These are phyloP conservation scores for Aphanomyces stellatus DNA, from an alignment of 352 stramenopile species.

Conservation along the genomic window DNA sequence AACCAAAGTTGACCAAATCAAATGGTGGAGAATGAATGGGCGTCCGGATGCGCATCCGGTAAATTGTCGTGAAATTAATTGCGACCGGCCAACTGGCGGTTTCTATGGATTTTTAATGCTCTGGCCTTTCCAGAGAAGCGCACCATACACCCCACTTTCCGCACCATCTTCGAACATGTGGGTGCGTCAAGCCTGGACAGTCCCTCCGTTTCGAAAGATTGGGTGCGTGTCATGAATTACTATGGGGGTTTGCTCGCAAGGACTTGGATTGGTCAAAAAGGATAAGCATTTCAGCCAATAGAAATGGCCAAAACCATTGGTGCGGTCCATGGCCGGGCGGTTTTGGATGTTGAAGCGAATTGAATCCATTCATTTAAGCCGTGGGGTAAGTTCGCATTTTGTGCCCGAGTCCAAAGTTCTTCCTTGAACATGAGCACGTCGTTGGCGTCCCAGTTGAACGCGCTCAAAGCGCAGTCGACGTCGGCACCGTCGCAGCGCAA, in stretches of 20 bases:
- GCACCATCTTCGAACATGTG: no score
- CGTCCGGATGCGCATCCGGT: conserved; percentile 14
- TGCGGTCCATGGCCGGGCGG: not conserved
- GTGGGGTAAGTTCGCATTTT: no score
- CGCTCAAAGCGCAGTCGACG: conserved; percentile 60
- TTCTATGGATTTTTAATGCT: not conserved
- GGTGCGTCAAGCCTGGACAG: no score
- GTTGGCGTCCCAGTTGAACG: conserved; percentile 68
- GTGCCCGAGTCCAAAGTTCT: no score
- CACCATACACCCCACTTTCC: no score
- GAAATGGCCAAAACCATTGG: conserved; percentile 7
- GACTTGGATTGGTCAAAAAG: not conserved
- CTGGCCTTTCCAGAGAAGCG: not conserved
- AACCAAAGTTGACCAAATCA: conserved; percentile 11
- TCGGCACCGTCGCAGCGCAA: conserved; percentile 62
- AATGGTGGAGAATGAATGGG: conserved; percentile 14
- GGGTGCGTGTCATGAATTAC: not conserved
- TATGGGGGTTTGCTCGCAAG: no score
- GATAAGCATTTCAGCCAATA: not conserved
- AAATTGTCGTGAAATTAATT: not conserved
- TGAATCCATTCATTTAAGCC: conserved; percentile 22
- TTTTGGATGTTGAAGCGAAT: conserved; percentile 16
- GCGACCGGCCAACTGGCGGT: no score
- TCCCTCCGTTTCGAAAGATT: no score
- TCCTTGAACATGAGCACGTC: conserved; percentile 25